Evolutionary conservation across 345 rosid species (phyloP).

Genomic region (Aquilaria sinensis): DNA sequence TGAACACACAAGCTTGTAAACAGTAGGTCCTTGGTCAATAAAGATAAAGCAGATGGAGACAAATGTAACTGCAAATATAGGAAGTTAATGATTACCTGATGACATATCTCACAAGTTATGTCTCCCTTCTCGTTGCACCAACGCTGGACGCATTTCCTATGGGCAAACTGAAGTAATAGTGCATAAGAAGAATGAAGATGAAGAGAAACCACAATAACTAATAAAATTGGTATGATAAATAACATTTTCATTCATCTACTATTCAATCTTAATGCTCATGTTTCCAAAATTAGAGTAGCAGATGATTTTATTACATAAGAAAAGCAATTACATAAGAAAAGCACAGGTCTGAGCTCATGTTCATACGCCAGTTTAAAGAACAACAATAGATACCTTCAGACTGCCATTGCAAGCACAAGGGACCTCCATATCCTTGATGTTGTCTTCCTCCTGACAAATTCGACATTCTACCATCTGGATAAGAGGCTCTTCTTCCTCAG

Average conservation of each 20-base stretch:
- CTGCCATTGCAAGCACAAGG: conserved; percentile 97
- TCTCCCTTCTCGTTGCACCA: conserved; percentile 99
- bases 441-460: conserved; percentile 97
- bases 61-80: conserved; percentile 4
- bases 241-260: too few relatives aligned
- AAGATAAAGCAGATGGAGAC: not conserved
- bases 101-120: conserved; percentile 88
- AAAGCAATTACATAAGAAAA: too few relatives aligned
- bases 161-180: conserved; percentile 60
- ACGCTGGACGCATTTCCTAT: conserved; percentile 94
- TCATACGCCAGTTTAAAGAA: not conserved
- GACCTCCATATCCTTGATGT: conserved; percentile 57
- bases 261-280: too few relatives aligned
- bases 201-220: too few relatives aligned
- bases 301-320: too few relatives aligned
- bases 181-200: conserved; percentile 7
- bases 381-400: conserved; percentile 56
- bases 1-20: not conserved
- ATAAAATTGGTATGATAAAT: too few relatives aligned
- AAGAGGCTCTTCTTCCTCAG: conserved; percentile 52
- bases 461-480: conserved; percentile 81
- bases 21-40: conserved; percentile 1
- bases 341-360: too few relatives aligned
- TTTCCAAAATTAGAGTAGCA: too few relatives aligned
- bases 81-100: conserved; percentile 48